These are phyloP conservation scores for Berkeleyomyces rouxiae DNA, from an alignment of 2,329 filamentous ascomycete genomes.

Conservation along the genomic window DNA sequence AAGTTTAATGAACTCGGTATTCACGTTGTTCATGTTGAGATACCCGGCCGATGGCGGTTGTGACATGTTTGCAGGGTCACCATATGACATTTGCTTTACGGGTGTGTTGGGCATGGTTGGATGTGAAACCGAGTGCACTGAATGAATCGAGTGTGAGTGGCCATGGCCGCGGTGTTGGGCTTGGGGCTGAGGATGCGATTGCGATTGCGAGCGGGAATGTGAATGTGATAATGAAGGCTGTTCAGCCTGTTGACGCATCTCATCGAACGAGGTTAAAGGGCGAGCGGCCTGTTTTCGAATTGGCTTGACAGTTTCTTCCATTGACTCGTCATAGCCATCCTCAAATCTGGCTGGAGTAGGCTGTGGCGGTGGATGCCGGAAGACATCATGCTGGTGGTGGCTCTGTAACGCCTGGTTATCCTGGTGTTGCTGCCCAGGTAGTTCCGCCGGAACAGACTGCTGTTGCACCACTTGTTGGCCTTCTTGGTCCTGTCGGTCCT, in stretches of 20 bases:
- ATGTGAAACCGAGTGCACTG: neutral
- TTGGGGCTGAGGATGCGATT: slow-evolving; percentile 5
- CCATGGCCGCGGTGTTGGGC: neutral
- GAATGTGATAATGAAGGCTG: slow-evolving; percentile 19
- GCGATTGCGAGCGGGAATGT: neutral
- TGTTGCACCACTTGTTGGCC: slow-evolving; percentile 14
- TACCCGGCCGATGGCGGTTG: slow-evolving; percentile 37
- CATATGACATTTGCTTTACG: slow-evolving; percentile 26
- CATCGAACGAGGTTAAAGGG: slow-evolving; percentile 38
- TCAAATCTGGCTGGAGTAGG: slow-evolving; percentile 34
- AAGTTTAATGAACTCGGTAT: slow-evolving; percentile 28
- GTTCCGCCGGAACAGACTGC: slow-evolving; percentile 25
- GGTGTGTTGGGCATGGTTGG: slow-evolving; percentile 10
- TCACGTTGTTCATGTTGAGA: slow-evolving; percentile 35
- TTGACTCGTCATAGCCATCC: slow-evolving; percentile 46
- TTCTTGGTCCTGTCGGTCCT: slow-evolving; percentile 10
- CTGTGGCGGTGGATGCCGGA: slow-evolving; percentile 21
- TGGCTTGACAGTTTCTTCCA: slow-evolving; percentile 50
- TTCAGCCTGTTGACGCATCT: slow-evolving; percentile 40
- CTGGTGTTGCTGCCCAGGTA: neutral
- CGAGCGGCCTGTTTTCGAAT: slow-evolving; percentile 26
- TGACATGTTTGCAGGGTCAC: slow-evolving; percentile 23
- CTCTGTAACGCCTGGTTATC: slow-evolving; percentile 20
- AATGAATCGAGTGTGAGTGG: slow-evolving; percentile 3
- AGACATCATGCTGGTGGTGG: slow-evolving; percentile 15